phyloP scores from a whole-genome alignment of 345 rosid species.

The Arabidopsis thaliana region TAIR10.1 NC_003071.7:11599001-11599500 shows the following conservation, averaged over 20 bases:
- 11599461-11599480: conserved; percentile 19
- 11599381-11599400: conserved; percentile 37
- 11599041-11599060: conserved; percentile 53
- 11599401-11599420: conserved; percentile 42
- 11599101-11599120: not conserved
- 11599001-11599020: conserved; percentile 42
- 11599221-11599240: conserved; percentile 38
- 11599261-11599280: conserved; percentile 34
- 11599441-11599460: conserved; percentile 23
- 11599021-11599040: conserved; percentile 51
- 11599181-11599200: conserved; percentile 43
- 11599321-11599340: not conserved
- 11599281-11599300: conserved; percentile 9
- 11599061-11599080: conserved; percentile 20
- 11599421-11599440: conserved; percentile 26
- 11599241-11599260: conserved; percentile 29
- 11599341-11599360: conserved; percentile 32
- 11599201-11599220: conserved; percentile 46
- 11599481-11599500: not conserved
- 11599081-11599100: not conserved
- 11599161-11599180: conserved; percentile 44
- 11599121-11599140: not conserved
- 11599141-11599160: conserved; percentile 44
- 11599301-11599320: conserved; percentile 29
- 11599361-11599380: conserved; percentile 7